A percentile compares a stretch with the other conserved stretches of the same genome.
phyloP scores from a whole-genome alignment of 164 flowering plant genomes.

The Umbellularia californica region DNA sequence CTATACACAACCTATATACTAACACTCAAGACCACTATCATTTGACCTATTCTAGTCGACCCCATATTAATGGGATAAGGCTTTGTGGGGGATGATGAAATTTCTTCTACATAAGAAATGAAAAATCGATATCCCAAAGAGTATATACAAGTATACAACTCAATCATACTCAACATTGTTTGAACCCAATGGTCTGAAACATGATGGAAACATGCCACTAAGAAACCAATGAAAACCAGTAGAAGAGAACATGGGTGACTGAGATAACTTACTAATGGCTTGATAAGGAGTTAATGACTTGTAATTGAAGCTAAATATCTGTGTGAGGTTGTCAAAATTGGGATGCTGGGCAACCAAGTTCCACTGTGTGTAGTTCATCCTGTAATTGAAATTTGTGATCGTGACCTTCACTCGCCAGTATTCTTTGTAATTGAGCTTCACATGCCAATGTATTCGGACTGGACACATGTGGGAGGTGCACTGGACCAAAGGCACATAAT shows the following conservation, averaged over 20 bases:
- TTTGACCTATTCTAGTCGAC: not conserved
- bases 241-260: not conserved
- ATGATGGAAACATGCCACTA: not conserved
- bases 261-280: conserved; percentile 48
- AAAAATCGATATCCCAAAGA: too few species aligned
- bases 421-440: conserved; percentile 57
- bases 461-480: conserved; percentile 86
- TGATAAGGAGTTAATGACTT: conserved; percentile 54
- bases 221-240: conserved; percentile 5
- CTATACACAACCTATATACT: not conserved
- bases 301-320: conserved; percentile 69
- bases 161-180: not conserved
- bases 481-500: conserved; percentile 48
- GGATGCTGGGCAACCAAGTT: conserved; percentile 74
- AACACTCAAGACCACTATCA: not conserved
- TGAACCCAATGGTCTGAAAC: not conserved
- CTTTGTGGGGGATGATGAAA: too few species aligned
- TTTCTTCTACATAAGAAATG: not conserved
- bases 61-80: too few species aligned
- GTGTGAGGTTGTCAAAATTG: conserved; percentile 68
- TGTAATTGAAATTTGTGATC: conserved; percentile 67
- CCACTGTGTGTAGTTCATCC: conserved; percentile 73
- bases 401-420: conserved; percentile 78
- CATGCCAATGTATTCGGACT: conserved; percentile 73
- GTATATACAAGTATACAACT: not conserved